These are phyloP conservation scores for Melanopsichium pennsylvanicum DNA, from an alignment of 1,284 basidiomycete genomes.

Conservation along the genomic window DNA sequence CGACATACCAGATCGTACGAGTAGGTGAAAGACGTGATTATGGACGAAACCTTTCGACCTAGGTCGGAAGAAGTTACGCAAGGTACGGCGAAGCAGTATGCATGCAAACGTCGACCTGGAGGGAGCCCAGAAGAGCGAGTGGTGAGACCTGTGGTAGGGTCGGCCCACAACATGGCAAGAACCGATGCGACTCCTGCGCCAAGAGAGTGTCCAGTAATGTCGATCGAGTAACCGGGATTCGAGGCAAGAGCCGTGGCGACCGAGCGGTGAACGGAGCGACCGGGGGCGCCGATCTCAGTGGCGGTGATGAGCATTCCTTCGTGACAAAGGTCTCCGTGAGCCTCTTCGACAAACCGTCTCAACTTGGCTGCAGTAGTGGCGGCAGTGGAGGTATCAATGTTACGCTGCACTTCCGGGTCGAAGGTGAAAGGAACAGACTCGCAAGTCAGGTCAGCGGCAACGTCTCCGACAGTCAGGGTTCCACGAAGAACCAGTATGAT, in stretches of 20 bases:
- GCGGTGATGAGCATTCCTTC: conserved; percentile 82
- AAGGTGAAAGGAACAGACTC: conserved; percentile 47
- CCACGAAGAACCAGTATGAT: conserved; percentile 60
- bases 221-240: conserved; percentile 74
- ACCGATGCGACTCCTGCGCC: conserved; percentile 84
- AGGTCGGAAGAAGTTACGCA: conserved; percentile 73
- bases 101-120: conserved; percentile 73
- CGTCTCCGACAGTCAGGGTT: conserved; percentile 59
- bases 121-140: conserved; percentile 70
- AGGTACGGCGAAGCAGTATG: conserved; percentile 82
- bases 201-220: conserved; percentile 77
- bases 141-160: conserved; percentile 64
- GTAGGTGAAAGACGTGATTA: conserved; percentile 80
- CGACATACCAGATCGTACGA: conserved; percentile 82
- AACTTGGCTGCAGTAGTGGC: neutral
- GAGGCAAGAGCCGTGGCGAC: conserved; percentile 75
- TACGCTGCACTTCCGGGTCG: conserved; percentile 15
- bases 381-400: conserved; percentile 5
- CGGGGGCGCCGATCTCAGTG: conserved; percentile 76
- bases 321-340: conserved; percentile 34
- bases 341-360: conserved; percentile 2
- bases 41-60: conserved; percentile 70
- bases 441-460: conserved; percentile 64
- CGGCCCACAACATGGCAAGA: conserved; percentile 84
- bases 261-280: conserved; percentile 78